phyloP scores from a whole-genome alignment of 352 stramenopile genomes.

The Phytophthora pseudosyringae region DNA sequence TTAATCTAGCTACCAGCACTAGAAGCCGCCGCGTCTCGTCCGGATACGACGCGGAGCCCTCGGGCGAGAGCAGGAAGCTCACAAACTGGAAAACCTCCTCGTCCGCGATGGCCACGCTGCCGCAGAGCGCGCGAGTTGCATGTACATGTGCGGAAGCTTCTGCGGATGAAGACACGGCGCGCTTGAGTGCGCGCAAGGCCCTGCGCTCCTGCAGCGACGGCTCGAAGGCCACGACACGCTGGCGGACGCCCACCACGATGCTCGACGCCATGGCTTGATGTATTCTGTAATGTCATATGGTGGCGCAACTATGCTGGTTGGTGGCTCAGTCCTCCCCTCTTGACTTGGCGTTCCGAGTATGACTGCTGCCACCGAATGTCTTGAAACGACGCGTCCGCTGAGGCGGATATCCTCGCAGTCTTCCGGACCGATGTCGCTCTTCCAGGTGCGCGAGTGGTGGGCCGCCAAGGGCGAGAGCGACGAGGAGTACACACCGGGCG shows the following conservation, averaged over 20 bases:
- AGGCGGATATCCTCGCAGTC: conserved; percentile 15
- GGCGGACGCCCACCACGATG: conserved; percentile 43
- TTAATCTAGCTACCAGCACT: neutral
- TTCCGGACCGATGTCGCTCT: conserved; percentile 80
- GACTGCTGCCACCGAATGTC: neutral
- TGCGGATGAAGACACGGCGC: conserved; percentile 1
- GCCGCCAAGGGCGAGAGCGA: conserved; percentile 63
- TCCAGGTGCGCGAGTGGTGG: conserved; percentile 92
- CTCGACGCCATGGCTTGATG: conserved; percentile 20
- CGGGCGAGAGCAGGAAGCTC: conserved; percentile 34
- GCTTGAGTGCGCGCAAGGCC: conserved; percentile 29
- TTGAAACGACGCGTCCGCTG: conserved; percentile 40
- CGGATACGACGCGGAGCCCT: conserved; percentile 30
- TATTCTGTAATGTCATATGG: conserved; percentile 11
- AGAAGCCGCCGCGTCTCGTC: conserved; percentile 36
- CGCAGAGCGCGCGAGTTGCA: neutral
- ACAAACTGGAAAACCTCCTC: conserved; percentile 44
- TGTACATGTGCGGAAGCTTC: neutral
- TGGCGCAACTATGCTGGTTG: neutral
- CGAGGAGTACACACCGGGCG: conserved; percentile 86
- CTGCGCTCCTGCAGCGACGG: conserved; percentile 40
- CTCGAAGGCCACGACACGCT: conserved; percentile 53
- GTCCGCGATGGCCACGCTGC: conserved; percentile 46
- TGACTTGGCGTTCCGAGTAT: neutral
- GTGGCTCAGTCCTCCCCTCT: neutral